Base-by-base conservation (phyloP, 1,284 basidiomycete genomes). In the Apiotrichum montevideense region DNA sequence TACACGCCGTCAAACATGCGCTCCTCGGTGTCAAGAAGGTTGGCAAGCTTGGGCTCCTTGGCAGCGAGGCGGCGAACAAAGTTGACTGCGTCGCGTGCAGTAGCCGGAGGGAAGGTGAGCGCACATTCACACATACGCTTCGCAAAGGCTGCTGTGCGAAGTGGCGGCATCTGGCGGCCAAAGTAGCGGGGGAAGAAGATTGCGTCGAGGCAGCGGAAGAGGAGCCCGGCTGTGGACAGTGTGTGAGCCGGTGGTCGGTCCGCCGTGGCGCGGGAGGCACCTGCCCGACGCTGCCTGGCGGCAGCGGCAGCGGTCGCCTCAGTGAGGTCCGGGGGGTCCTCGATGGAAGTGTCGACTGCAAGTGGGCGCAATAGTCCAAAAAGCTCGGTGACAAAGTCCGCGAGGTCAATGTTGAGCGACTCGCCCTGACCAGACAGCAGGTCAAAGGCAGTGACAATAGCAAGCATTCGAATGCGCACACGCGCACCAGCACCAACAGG, bases 381-480 rank as follows among this genome's bases (percentile, higher is more conserved):
- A 4, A 80, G 74, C 29, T 77, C 71, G 29, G 84, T 83, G 69
- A 93, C 82, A 71, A 98, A 94, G 68, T 96, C 95, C 65, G 81
- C 83, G 50, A 98, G 81, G 79, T 98, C 96, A 69, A 99, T 88
- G 69, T 95, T 94, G 65, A 99, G 82, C 29, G 94, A 89, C 79
- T 98, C 95, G 84, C 93, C 94, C 84, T 99, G 96, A 10, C 95
- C 96, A 14, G 88, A 87, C 45, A 98, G 83, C 51, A 99, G 84
- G 71, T 98, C 94, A 67, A 98, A 96, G 4, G 94, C 95, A 37
- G 96, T 96, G 57, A 90, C 86, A 66, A 98, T 90, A 69, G 91
- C 96, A 54, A 88, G 78, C 60, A 98, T 80, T 68, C 85, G 85
- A 68, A 84, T 85, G 61, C 84, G 84, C 56, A 84, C 78, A 52